phyloP scores from a whole-genome alignment of 2,329 filamentous ascomycete genomes.

The Fusarium mangiferae region DNA sequence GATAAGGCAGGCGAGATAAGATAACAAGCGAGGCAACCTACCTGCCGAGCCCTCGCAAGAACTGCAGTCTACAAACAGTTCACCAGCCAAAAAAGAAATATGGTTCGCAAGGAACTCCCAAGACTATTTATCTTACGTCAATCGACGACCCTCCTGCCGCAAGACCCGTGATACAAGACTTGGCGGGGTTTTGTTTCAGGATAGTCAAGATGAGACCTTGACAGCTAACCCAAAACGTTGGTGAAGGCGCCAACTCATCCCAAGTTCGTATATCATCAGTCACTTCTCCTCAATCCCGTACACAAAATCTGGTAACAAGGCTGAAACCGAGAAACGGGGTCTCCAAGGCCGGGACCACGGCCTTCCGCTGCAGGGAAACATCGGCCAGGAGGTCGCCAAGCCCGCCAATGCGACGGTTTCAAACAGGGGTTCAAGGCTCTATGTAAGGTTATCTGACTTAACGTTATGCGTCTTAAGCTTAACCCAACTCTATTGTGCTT shows the following conservation, averaged over 20 bases:
- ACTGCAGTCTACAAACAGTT: not conserved
- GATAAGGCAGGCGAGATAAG: accelerated
- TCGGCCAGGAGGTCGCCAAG: slow-evolving; percentile 18
- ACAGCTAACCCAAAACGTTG: slow-evolving; percentile 20
- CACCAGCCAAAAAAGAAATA: not conserved
- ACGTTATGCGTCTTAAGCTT: slow-evolving; percentile 25
- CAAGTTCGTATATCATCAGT: slow-evolving; percentile 1
- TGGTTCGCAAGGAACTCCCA: not conserved
- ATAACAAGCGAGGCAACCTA: not conserved
- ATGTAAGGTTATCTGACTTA: slow-evolving; percentile 9
- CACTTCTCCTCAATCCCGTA: not conserved
- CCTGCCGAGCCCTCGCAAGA: not conserved
- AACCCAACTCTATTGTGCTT: not conserved
- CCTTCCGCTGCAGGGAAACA: slow-evolving; percentile 23
- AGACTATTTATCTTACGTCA: slow-evolving; percentile 9
- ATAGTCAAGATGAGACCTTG: slow-evolving; percentile 17
- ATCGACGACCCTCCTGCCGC: not conserved
- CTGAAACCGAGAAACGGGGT: slow-evolving; percentile 25
- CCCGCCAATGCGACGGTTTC: not conserved
- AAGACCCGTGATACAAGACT: not conserved
- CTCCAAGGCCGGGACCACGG: slow-evolving; percentile 18
- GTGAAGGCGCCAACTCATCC: slow-evolving; percentile 6
- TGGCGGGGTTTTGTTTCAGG: slow-evolving; percentile 16
- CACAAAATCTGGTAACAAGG: not conserved
- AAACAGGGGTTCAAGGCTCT: not conserved